Evolutionary conservation across 164 flowering plant genomes (phyloP).

Genomic region (Taxillus chinensis): DNA sequence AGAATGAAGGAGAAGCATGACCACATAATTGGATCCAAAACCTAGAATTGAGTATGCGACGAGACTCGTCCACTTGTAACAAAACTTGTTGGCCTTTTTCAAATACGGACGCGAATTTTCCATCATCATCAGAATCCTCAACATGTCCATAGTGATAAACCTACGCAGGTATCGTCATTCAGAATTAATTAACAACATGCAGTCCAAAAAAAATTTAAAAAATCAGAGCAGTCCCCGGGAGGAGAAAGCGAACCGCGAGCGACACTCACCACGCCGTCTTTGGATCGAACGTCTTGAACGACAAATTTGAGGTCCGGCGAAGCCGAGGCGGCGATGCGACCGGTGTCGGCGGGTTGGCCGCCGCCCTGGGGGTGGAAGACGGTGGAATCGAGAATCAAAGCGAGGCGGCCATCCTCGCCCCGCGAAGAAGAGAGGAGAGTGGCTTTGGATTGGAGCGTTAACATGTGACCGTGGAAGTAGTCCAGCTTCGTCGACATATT

Average conservation of each 20-base stretch:
- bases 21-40: conserved; percentile 5
- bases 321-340: conserved; percentile 29
- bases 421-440: conserved; percentile 30
- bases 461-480: conserved; percentile 48
- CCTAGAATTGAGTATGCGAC: conserved; percentile 75
- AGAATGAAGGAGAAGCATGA: too few species aligned
- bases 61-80: conserved; percentile 45
- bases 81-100: conserved; percentile 41
- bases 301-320: conserved; percentile 35
- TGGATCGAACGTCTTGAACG: conserved; percentile 70
- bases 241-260: neutral
- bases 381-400: conserved; percentile 63
- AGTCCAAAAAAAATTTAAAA: too few species aligned
- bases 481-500: conserved; percentile 37
- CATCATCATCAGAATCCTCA: conserved; percentile 24
- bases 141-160: conserved; percentile 61
- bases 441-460: conserved; percentile 36
- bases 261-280: conserved; percentile 52
- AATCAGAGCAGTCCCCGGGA: too few species aligned
- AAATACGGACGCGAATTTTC: conserved; percentile 16
- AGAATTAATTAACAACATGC: too few species aligned
- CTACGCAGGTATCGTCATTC: conserved; percentile 20
- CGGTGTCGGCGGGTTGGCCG: conserved; percentile 77
- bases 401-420: conserved; percentile 53
- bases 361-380: conserved; percentile 93